Conservation (phyloP, 2,329 filamentous ascomycete species). For the Aspergillus brunneoviolaceus region DNA sequence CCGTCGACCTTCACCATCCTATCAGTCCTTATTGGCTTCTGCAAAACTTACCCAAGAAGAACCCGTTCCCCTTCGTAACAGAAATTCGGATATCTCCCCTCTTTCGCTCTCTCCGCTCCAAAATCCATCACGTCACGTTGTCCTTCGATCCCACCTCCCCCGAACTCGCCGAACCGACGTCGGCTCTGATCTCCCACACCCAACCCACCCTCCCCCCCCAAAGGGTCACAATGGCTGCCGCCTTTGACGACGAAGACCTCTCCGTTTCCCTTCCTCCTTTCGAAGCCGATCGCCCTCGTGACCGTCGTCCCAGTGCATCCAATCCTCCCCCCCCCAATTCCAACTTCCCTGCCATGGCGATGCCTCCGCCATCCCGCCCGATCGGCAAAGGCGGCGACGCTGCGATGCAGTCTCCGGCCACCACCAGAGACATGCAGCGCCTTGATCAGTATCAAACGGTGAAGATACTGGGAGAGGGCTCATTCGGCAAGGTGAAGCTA, state of each 20-base stretch:
- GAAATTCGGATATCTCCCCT: neutral
- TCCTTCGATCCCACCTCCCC: conserved; percentile 19
- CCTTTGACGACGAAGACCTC: conserved; percentile 78
- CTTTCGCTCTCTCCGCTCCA: neutral
- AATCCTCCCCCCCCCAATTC: conserved; percentile 22
- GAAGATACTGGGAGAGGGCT: conserved; percentile 89
- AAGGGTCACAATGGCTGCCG: conserved; percentile 36
- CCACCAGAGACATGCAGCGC: conserved; percentile 68
- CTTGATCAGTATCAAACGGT: conserved; percentile 90
- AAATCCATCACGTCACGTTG: conserved; percentile 41
- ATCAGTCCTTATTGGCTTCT: neutral
- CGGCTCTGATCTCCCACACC: conserved; percentile 2
- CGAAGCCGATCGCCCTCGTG: conserved; percentile 31
- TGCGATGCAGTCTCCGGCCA: conserved; percentile 45
- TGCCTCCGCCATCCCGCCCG: conserved; percentile 38
- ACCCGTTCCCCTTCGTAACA: neutral
- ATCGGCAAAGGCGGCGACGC: conserved; percentile 30
- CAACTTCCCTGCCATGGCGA: conserved; percentile 38
- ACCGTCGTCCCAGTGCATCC: conserved; percentile 20
- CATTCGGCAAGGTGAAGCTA: conserved; percentile 97
- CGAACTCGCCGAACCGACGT: conserved; percentile 12
- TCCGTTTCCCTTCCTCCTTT: conserved; percentile 64
- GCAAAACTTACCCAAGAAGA: neutral
- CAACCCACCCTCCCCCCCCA: neutral
- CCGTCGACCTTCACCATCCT: neutral